Conservation (phyloP, 2,329 filamentous ascomycete genomes). For the Colletotrichum ledebouriae region DNA sequence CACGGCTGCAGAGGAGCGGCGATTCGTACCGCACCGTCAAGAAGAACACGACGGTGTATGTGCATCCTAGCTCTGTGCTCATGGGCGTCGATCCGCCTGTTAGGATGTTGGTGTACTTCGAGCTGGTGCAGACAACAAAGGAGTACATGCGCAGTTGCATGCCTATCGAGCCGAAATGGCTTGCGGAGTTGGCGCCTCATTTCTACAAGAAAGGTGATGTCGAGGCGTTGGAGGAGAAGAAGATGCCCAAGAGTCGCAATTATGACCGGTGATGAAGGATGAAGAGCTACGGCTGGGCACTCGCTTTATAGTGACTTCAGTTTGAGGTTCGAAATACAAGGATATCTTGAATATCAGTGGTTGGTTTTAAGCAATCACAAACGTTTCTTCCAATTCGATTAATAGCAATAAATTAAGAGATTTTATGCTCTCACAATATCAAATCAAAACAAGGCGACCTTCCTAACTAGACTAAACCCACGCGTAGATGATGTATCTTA, state of each 20-base stretch:
- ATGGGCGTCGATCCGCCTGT: constrained; percentile 81
- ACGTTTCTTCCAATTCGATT: too few species aligned
- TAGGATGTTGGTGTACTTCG: constrained; percentile 90
- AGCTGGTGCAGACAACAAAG: constrained; percentile 85
- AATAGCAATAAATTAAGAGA: too few species aligned
- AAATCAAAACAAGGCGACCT: too few species aligned
- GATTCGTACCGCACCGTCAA: constrained; percentile 93
- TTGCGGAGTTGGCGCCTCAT: constrained; percentile 92
- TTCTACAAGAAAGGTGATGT: constrained; percentile 94
- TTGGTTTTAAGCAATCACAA: background rate
- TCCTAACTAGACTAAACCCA: too few species aligned
- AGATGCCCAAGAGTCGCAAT: constrained; percentile 56
- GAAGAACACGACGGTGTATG: constrained; percentile 87
- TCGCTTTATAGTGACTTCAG: too few species aligned
- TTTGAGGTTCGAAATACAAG: too few species aligned
- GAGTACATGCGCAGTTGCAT: constrained; percentile 94
- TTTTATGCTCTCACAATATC: too few species aligned
- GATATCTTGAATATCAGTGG: background rate
- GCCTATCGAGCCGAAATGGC: constrained; percentile 86
- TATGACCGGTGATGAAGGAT: constrained; percentile 27
- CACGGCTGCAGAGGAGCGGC: constrained; percentile 84
- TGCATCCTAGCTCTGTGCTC: constrained; percentile 90
- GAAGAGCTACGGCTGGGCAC: background rate
- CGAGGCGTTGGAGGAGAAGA: constrained; percentile 85
- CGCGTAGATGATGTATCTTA: too few species aligned